Evolutionary conservation across 257 asterid species (phyloP).

Genomic region (Solanum sitiens): DNA sequence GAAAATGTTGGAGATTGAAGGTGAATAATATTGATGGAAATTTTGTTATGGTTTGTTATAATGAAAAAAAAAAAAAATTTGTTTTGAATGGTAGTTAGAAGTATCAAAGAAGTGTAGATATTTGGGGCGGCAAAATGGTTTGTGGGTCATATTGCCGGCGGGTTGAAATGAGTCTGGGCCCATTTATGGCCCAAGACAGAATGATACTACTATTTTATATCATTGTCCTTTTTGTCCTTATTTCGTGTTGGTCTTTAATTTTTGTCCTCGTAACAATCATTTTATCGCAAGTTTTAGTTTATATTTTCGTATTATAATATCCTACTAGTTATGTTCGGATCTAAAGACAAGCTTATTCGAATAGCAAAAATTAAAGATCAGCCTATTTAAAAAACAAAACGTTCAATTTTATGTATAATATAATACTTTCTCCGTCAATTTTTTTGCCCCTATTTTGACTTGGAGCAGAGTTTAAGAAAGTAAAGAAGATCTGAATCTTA

Average conservation of each 20-base stretch:
- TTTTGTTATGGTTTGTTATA: not conserved
- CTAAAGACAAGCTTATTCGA: not conserved
- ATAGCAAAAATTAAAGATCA: no score
- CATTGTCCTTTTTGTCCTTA: not conserved
- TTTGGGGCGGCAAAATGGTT: constrained; percentile 43
- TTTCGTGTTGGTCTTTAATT: not conserved
- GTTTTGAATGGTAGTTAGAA: constrained; percentile 3
- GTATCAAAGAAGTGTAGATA: not conserved
- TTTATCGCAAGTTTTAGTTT: no score
- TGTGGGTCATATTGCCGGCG: constrained; percentile 53
- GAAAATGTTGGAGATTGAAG: not conserved
- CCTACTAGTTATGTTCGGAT: not conserved
- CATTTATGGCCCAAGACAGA: constrained; percentile 13
- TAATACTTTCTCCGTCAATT: not conserved
- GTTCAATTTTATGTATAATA: not conserved
- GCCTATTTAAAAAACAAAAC: not conserved
- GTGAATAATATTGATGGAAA: not conserved
- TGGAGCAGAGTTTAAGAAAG: no score
- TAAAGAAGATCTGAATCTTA: no score
- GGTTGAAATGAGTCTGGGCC: constrained; percentile 20
- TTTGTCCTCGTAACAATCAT: not conserved
- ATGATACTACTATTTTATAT: not conserved
- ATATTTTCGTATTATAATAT: not conserved
- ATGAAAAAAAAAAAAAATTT: not conserved
- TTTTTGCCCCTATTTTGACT: no score